These are phyloP conservation scores for Porphyrellus cyaneotinctus DNA, from an alignment of 768 basidiomycete genomes.

Conservation along the genomic window DNA sequence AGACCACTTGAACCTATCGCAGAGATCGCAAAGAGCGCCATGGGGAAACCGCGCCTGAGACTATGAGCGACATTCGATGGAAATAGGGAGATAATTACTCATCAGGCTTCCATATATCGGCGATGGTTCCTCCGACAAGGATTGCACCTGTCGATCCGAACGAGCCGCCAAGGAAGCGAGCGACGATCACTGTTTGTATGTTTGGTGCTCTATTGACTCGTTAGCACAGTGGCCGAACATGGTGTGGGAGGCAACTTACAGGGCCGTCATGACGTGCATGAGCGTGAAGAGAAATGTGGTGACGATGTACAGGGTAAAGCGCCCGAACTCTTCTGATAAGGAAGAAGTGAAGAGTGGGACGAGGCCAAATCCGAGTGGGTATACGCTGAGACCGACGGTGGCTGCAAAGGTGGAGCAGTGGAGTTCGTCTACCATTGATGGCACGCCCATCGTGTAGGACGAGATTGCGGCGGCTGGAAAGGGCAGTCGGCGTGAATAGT, in stretches of 20 bases:
- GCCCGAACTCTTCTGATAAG: slow-evolving; percentile 70
- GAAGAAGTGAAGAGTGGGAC: slow-evolving; percentile 64
- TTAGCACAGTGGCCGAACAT: slow-evolving; percentile 4
- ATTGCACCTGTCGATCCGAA: slow-evolving; percentile 68
- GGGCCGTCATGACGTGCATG: slow-evolving; percentile 43
- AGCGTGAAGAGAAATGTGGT: slow-evolving; percentile 47
- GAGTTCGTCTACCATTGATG: slow-evolving; percentile 49
- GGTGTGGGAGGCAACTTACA: slow-evolving; percentile 16
- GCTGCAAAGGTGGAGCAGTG: slow-evolving; percentile 44
- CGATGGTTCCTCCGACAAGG: slow-evolving; percentile 72
- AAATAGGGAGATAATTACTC: slow-evolving; percentile 41
- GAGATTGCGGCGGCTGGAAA: slow-evolving; percentile 45
- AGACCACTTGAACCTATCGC: slow-evolving; percentile 61
- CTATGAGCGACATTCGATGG: slow-evolving; percentile 7
- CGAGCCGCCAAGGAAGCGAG: slow-evolving; percentile 60
- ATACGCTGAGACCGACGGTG: slow-evolving; percentile 49
- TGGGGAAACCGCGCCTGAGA: slow-evolving; percentile 67
- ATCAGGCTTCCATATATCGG: slow-evolving; percentile 61
- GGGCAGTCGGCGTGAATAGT: background rate
- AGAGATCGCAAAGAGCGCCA: slow-evolving; percentile 64
- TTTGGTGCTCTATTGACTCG: slow-evolving; percentile 33
- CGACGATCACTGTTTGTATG: slow-evolving; percentile 61
- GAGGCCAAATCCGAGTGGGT: slow-evolving; percentile 57
- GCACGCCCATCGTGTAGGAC: slow-evolving; percentile 52
- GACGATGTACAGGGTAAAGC: slow-evolving; percentile 54